These are phyloP conservation scores for Alternaria brassicicola DNA, from an alignment of 2,329 filamentous ascomycete genomes.

Conservation along the genomic window DNA sequence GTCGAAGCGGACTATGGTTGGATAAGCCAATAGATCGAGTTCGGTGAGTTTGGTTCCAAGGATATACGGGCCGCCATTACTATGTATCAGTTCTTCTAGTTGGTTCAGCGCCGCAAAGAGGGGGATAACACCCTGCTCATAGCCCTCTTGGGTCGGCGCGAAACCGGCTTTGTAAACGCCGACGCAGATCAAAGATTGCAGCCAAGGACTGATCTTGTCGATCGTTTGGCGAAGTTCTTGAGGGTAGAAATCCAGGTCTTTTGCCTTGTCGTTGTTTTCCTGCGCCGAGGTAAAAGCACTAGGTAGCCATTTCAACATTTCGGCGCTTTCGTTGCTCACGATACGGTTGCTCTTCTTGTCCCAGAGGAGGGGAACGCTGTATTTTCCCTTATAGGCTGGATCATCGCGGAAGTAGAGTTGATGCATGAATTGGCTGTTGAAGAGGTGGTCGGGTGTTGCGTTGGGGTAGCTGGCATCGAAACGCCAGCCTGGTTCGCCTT, in stretches of 20 bases:
- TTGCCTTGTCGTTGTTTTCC: slow-evolving; percentile 43
- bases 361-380: slow-evolving; percentile 67
- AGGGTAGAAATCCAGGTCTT: slow-evolving; percentile 61
- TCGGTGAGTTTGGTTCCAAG: slow-evolving; percentile 64
- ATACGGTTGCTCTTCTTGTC: slow-evolving; percentile 62
- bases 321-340: slow-evolving; percentile 67
- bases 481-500: slow-evolving; percentile 66
- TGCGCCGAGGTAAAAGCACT: slow-evolving; percentile 61
- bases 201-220: slow-evolving; percentile 60
- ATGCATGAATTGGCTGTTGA: slow-evolving; percentile 63
- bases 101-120: slow-evolving; percentile 67
- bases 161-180: slow-evolving; percentile 70
- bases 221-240: slow-evolving; percentile 55
- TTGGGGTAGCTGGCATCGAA: slow-evolving; percentile 64
- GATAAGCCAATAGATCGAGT: slow-evolving; percentile 63
- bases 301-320: slow-evolving; percentile 65
- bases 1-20: slow-evolving; percentile 66
- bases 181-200: slow-evolving; percentile 62
- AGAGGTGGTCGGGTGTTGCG: slow-evolving; percentile 66
- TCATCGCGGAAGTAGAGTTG: slow-evolving; percentile 68
- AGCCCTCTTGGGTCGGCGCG: slow-evolving; percentile 60
- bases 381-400: slow-evolving; percentile 64
- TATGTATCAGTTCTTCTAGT: slow-evolving; percentile 58
- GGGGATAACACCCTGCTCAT: slow-evolving; percentile 60
- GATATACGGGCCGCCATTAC: slow-evolving; percentile 61